These are phyloP conservation scores for Colletotrichum echinochloae DNA, from an alignment of 2,329 filamentous ascomycete genomes.

Conservation along the genomic window DNA sequence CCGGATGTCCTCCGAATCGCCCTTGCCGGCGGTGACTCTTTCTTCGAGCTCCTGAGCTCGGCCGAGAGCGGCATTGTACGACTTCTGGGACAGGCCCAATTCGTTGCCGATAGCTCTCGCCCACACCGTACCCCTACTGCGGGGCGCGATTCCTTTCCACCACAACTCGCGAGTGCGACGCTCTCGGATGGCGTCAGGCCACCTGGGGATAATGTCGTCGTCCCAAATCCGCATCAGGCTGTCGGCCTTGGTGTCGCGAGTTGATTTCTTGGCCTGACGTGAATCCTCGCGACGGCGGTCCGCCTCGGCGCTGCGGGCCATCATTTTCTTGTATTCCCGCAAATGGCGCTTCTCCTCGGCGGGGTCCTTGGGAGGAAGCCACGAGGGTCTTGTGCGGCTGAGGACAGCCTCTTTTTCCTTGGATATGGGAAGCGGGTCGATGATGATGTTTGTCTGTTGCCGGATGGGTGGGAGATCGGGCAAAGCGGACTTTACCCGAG, in stretches of 20 bases:
- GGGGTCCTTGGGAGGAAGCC: constrained; percentile 88
- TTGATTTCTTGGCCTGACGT: constrained; percentile 63
- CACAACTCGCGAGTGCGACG: constrained; percentile 80
- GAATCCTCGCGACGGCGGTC: constrained; percentile 70
- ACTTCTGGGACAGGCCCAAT: constrained; percentile 73
- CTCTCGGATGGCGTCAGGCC: constrained; percentile 77
- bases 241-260: constrained; percentile 66
- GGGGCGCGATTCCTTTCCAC: constrained; percentile 83
- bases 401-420: constrained; percentile 89
- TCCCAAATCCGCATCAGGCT: constrained; percentile 77
- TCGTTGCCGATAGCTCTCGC: constrained; percentile 79
- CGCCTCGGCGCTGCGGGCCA: constrained; percentile 71
- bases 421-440: constrained; percentile 84
- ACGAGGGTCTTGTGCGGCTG: constrained; percentile 83
- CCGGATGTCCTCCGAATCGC: constrained; percentile 64
- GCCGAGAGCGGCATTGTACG: constrained; percentile 77
- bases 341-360: constrained; percentile 92
- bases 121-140: constrained; percentile 78
- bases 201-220: constrained; percentile 79
- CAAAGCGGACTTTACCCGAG: constrained; percentile 73
- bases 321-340: constrained; percentile 87
- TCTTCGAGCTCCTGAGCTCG: constrained; percentile 73
- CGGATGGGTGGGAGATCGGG: constrained; percentile 77
- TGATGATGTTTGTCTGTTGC: constrained; percentile 79
- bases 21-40: constrained; percentile 64